phyloP scores from a whole-genome alignment of 2,329 filamentous ascomycete species.

The Trichophyton simii region DNA sequence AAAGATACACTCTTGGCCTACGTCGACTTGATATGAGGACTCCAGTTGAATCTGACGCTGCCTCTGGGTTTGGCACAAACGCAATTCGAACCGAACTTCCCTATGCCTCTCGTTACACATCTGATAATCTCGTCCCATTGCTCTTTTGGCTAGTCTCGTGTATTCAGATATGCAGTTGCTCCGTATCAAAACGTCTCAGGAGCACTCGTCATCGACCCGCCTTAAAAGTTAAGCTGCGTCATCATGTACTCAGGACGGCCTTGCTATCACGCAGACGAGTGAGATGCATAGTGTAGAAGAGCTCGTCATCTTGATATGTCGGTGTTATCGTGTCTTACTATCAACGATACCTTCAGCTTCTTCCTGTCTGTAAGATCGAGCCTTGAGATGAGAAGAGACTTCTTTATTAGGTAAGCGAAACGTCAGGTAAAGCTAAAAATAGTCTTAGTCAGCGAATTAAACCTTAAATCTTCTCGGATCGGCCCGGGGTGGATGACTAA shows the following conservation, averaged over 20 bases:
- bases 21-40: too few species aligned
- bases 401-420: too few species aligned
- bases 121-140: conserved; percentile 28
- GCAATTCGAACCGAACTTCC: too few species aligned
- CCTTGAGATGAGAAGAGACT: conserved; percentile 12
- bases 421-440: too few species aligned
- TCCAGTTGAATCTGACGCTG: not conserved
- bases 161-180: conserved; percentile 21
- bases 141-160: conserved; percentile 27
- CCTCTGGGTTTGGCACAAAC: too few species aligned
- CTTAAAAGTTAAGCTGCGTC: conserved; percentile 4
- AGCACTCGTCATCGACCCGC: not conserved
- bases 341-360: conserved; percentile 18
- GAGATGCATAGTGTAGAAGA: conserved; percentile 5
- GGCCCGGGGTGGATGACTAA: too few species aligned
- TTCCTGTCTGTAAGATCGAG: conserved; percentile 24
- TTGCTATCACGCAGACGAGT: not conserved
- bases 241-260: conserved; percentile 6
- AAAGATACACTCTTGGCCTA: too few species aligned
- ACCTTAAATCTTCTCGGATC: too few species aligned
- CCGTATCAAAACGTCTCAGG: conserved; percentile 22
- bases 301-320: conserved; percentile 6
- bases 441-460: too few species aligned
- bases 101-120: conserved; percentile 19
- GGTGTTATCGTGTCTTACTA: conserved; percentile 19